phyloP scores from a whole-genome alignment of 768 basidiomycete genomes.

The Stropharia rugosoannulata region DNA sequence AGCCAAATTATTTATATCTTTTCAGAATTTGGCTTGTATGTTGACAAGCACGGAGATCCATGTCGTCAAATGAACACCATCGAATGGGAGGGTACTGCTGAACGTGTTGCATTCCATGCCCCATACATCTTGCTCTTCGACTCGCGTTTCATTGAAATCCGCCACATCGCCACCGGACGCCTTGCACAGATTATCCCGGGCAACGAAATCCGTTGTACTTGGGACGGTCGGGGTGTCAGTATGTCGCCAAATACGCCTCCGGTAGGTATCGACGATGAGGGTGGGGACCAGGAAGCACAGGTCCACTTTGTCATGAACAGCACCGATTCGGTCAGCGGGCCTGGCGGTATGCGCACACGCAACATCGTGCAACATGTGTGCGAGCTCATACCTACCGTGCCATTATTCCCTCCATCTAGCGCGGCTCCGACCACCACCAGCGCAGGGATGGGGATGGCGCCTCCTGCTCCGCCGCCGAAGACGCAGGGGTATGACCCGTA shows the following conservation, averaged over 20 bases:
- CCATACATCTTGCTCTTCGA: conserved; percentile 93
- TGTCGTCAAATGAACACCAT: conserved; percentile 73
- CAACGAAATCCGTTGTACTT: conserved; percentile 82
- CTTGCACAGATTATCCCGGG: conserved; percentile 86
- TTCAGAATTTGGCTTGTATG: conserved; percentile 90
- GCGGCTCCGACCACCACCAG: too few relatives aligned
- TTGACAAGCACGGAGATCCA: conserved; percentile 91
- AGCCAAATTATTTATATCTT: neutral
- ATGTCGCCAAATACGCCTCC: conserved; percentile 55
- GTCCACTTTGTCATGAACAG: conserved; percentile 87
- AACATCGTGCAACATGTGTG: conserved; percentile 72
- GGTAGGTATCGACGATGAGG: conserved; percentile 47
- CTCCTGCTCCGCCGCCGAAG: neutral
- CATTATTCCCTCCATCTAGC: conserved; percentile 42
- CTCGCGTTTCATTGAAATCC: conserved; percentile 88
- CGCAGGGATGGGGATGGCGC: conserved; percentile 11
- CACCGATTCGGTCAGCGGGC: conserved; percentile 40
- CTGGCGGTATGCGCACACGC: conserved; percentile 36
- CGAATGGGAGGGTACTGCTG: conserved; percentile 95
- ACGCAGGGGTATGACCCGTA: neutral
- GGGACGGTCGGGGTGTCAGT: conserved; percentile 75
- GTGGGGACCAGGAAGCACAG: conserved; percentile 73
- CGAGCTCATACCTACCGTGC: conserved; percentile 76
- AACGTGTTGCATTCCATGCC: conserved; percentile 86
- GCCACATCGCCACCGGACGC: conserved; percentile 80